phyloP scores from a whole-genome alignment of 2,329 filamentous ascomycete species.

The Claviceps digitariae region DNA sequence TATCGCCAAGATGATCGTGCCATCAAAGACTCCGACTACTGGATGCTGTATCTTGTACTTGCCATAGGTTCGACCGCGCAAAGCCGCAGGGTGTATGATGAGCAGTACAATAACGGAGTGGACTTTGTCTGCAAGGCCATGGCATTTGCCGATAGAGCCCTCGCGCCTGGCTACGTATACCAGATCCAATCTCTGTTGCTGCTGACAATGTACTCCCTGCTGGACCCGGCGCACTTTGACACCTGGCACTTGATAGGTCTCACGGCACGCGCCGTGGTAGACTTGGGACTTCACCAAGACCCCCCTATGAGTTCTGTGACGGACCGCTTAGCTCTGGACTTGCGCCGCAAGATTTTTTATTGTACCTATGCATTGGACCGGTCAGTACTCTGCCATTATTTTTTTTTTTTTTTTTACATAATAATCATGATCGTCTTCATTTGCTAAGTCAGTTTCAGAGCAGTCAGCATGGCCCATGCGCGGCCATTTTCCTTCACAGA shows the following conservation, averaged over 20 bases:
- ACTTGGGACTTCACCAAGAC: constrained; percentile 88
- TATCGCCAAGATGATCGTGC: constrained; percentile 57
- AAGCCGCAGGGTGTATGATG: constrained; percentile 54
- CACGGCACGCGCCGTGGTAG: constrained; percentile 73
- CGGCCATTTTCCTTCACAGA: constrained; percentile 90
- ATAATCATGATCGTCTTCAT: neutral
- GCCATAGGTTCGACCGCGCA: constrained; percentile 67
- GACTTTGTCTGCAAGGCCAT: constrained; percentile 52
- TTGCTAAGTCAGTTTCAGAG: constrained; percentile 32
- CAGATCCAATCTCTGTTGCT: constrained; percentile 82
- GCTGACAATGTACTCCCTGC: constrained; percentile 76
- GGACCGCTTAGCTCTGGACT: constrained; percentile 57
- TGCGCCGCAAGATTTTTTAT: constrained; percentile 75
- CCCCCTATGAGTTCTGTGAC: constrained; percentile 57
- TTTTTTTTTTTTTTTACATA: neutral
- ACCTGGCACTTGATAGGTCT: constrained; percentile 90
- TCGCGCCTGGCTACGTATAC: constrained; percentile 70
- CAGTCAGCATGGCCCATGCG: constrained; percentile 78
- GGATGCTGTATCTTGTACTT: constrained; percentile 79
- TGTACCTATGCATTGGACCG: constrained; percentile 83
- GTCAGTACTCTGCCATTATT: constrained; percentile 28
- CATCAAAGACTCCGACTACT: constrained; percentile 60
- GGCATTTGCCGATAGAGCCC: constrained; percentile 64
- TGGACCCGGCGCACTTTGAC: constrained; percentile 84
- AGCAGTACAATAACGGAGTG: constrained; percentile 44